Percentiles rank a stretch among this genome's conserved stretches.
phyloP scores from a whole-genome alignment of 2,329 filamentous ascomycete genomes.

The Parafenestella ontariensis region DNA sequence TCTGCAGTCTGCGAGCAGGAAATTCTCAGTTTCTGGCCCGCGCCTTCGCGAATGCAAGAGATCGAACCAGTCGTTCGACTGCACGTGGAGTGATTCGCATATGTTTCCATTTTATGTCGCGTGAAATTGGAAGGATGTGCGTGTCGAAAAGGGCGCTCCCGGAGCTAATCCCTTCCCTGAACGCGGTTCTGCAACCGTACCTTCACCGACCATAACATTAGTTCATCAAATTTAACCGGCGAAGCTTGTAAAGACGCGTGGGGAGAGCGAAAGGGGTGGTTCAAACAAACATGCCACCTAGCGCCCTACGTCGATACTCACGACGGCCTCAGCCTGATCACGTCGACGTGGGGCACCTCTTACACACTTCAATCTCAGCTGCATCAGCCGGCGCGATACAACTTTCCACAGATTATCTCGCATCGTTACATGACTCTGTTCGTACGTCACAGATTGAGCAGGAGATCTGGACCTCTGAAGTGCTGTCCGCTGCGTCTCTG shows the following conservation, averaged over 20 bases:
- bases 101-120: not conserved
- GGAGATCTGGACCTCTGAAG: not conserved
- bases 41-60: not conserved
- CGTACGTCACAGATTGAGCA: not conserved
- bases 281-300: not conserved
- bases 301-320: not conserved
- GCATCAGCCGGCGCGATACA: not conserved
- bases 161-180: not conserved
- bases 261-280: not conserved
- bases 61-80: not conserved
- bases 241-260: too few relatives aligned
- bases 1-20: too few relatives aligned
- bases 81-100: not conserved
- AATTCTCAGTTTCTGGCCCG: too few relatives aligned
- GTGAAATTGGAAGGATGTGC: not conserved
- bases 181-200: not conserved
- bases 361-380: conserved; percentile 4
- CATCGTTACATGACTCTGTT: not conserved
- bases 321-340: conserved; percentile 6
- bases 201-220: not conserved
- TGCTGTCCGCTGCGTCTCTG: not conserved
- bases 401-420: conserved; percentile 1
- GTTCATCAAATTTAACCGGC: too few relatives aligned
- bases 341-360: not conserved
- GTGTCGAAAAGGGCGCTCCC: not conserved